Evolutionary conservation across 2,329 filamentous ascomycete genomes (phyloP), one percentile per base, ranked within the genome.

Genomic region (Cytospora leucostoma): DNA sequence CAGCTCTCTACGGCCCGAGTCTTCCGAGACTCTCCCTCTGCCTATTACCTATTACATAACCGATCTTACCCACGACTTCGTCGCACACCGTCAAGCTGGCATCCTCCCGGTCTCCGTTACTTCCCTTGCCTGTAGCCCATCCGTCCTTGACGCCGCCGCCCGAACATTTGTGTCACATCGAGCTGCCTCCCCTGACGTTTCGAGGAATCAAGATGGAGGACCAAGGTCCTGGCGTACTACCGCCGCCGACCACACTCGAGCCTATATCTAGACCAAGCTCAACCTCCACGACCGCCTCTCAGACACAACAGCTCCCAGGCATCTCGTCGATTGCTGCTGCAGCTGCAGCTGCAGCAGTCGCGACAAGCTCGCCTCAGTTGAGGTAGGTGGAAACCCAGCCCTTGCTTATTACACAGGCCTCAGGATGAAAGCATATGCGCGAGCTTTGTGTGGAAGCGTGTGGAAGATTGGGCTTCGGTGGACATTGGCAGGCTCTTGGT

Each of bases 191-290:
- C 13, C 51, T 63, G 35, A 51, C 65, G 68, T 44, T 67, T 47
- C 70, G 67, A 66, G 63, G 68, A 56, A 71, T 73, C 69, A 83
- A 70, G 81, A 83, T 67, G 76, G 65, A 66, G 58, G 59, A 61
- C 6, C 51, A 55, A 19, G 62, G 34, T 19, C 62, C 67, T 74
- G 37, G 77, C 78, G 60, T 75, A 55, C 71, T 79, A 52, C 71
- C 77, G 49, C 71, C 76, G 44, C 74, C 77, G 53, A 66, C 73
- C 40, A 72, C 74, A 11, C 71, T 79, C 50, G 82, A 85, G 66
- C 75, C 79, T 19, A 79, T 82, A 64, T 82, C 82, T 35, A 77
- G 79, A 67, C 80, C 80, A 27, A 79, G 77, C 68, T 82, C 82
- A 37, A 79, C 79, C 3, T 81, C 82, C 4, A 79, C 80, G 1